Evolutionary conservation across 345 rosid genomes (phyloP).

Genomic region (Citrus inodora): DNA sequence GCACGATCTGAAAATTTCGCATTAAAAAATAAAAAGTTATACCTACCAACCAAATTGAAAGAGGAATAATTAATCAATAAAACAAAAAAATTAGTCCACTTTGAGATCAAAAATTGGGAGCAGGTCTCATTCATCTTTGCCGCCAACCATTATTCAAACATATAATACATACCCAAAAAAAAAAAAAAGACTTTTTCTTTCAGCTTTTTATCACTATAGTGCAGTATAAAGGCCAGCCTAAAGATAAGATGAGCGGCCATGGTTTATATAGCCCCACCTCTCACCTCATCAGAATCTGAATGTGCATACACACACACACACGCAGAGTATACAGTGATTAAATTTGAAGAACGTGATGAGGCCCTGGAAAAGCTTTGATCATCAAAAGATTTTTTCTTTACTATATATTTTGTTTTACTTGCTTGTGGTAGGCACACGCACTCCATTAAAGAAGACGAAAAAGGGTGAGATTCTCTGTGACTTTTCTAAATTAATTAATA

Average conservation of each 20-base stretch:
- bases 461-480: neutral
- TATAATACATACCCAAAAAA: neutral
- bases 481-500: neutral
- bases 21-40: no score
- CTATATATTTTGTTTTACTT: neutral
- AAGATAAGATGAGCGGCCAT: neutral
- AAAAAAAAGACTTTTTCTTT: neutral
- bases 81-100: neutral
- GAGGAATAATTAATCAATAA: neutral
- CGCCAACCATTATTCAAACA: neutral
- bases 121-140: neutral
- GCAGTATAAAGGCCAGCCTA: neutral
- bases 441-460: conserved; percentile 1
- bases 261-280: neutral
- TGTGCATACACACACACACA: no score
- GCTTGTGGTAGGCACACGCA: conserved; percentile 14
- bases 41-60: neutral
- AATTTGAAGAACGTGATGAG: neutral
- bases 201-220: neutral
- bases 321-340: neutral
- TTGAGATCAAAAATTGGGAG: neutral
- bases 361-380: neutral
- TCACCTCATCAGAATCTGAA: neutral
- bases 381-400: neutral
- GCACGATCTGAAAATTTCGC: neutral